Percentiles rank a stretch among this genome's conserved stretches.
Conservation (phyloP, 805 yeast genomes). For the Sugiyamaella valdiviana region DNA sequence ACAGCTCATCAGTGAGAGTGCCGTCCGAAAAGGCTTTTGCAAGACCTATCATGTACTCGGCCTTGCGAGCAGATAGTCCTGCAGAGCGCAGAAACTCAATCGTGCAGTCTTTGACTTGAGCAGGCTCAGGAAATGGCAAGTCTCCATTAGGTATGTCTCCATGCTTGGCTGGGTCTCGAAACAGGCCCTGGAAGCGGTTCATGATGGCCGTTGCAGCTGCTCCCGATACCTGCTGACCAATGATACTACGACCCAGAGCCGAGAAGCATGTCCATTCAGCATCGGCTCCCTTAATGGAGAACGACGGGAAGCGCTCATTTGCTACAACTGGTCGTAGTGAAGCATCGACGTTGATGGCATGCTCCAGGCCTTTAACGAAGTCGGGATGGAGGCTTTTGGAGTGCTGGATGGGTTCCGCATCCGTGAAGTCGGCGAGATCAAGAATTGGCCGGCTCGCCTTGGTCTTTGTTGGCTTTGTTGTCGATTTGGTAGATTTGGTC, state of each 20-base stretch:
- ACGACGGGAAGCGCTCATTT: constrained; percentile 28
- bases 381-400: constrained; percentile 23
- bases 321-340: constrained; percentile 29
- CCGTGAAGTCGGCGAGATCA: neutral
- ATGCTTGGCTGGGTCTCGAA: constrained; percentile 18
- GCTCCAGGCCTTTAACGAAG: constrained; percentile 34
- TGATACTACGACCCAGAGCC: constrained; percentile 21
- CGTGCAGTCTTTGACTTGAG: constrained; percentile 36
- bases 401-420: neutral
- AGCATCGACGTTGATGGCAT: constrained; percentile 36
- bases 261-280: constrained; percentile 3
- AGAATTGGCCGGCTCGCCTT: too few relatives aligned
- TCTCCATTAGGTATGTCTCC: constrained; percentile 3
- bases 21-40: constrained; percentile 27
- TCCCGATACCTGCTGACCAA: constrained; percentile 43
- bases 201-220: constrained; percentile 69
- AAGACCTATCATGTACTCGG: constrained; percentile 63
- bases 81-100: constrained; percentile 49
- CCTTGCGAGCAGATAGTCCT: constrained; percentile 68
- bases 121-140: constrained; percentile 46
- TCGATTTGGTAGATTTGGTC: neutral
- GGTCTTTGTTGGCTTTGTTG: neutral
- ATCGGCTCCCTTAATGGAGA: constrained; percentile 12
- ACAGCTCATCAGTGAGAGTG: constrained; percentile 24
- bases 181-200: constrained; percentile 38